Conservation (phyloP, 2,329 filamentous ascomycete genomes). For the Stagonosporopsis tanaceti region DNA sequence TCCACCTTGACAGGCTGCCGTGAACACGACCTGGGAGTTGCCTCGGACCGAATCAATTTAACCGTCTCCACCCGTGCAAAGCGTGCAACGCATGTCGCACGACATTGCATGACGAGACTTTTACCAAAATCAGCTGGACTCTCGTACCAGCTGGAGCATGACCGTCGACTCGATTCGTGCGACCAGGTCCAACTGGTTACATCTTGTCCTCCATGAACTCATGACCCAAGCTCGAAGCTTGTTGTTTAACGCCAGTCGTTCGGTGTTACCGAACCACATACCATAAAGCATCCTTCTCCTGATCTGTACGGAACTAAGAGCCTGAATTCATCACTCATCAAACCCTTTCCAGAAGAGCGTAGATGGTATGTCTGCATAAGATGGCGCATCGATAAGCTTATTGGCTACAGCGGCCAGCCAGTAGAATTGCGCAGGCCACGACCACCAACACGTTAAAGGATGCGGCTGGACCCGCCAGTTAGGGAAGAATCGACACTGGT, state of each 20-base stretch:
- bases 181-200: not conserved
- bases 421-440: not conserved
- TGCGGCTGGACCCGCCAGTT: constrained; percentile 14
- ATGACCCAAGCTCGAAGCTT: constrained; percentile 19
- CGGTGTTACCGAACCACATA: constrained; percentile 12
- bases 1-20: not conserved
- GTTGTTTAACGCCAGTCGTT: not conserved
- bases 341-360: constrained; percentile 3
- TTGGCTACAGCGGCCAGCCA: constrained; percentile 10
- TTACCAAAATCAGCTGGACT: constrained; percentile 13
- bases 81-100: constrained; percentile 15
- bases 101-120: constrained; percentile 17
- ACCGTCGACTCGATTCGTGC: constrained; percentile 5
- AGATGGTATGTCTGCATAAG: constrained; percentile 3
- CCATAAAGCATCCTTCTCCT: constrained; percentile 6
- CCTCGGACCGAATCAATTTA: constrained; percentile 20
- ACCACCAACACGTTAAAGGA: constrained; percentile 12
- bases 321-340: not conserved
- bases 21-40: constrained; percentile 1
- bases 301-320: constrained; percentile 1
- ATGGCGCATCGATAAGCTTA: constrained; percentile 5
- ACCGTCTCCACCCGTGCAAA: constrained; percentile 18
- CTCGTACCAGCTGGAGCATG: constrained; percentile 14
- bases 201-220: constrained; percentile 6
- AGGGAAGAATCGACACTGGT: constrained; percentile 19